Conservation (phyloP, 192 early-diverging fungal genomes). For the Entomortierella lignicola region DNA sequence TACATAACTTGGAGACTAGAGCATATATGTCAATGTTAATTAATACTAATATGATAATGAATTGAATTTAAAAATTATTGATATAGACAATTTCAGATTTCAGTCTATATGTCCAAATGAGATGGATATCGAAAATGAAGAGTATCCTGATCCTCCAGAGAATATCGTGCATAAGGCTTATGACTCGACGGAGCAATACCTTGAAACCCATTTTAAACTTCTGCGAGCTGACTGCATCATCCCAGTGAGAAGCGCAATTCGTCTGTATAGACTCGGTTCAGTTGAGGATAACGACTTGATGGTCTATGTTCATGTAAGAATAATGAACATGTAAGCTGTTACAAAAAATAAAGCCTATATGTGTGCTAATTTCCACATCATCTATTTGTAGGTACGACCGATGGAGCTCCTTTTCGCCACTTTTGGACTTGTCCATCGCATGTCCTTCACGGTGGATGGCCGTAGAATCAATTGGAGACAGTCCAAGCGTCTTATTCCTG, state of each 20-base stretch:
- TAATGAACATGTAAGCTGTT: too few relatives aligned
- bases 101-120: conserved; percentile 22
- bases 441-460: conserved; percentile 59
- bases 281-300: conserved; percentile 42
- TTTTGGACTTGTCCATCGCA: conserved; percentile 57
- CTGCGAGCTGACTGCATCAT: conserved; percentile 65
- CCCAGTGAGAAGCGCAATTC: conserved; percentile 61
- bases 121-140: conserved; percentile 27
- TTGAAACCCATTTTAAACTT: conserved; percentile 62
- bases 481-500: conserved; percentile 65
- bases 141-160: conserved; percentile 57
- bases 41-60: background rate
- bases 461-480: conserved; percentile 60
- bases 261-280: conserved; percentile 18
- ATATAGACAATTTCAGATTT: conserved; percentile 40
- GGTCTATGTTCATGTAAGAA: conserved; percentile 33
- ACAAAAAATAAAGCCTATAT: too few relatives aligned
- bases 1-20: too few relatives aligned
- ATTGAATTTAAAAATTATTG: background rate
- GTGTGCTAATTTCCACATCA: background rate
- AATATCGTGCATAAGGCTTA: conserved; percentile 57
- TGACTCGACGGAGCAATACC: conserved; percentile 59
- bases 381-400: conserved; percentile 51
- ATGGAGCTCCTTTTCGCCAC: conserved; percentile 57
- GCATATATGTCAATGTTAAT: background rate